Conservation (phyloP, 2,329 filamentous ascomycete species). For the Akanthomyces uredinophilus region DNA sequence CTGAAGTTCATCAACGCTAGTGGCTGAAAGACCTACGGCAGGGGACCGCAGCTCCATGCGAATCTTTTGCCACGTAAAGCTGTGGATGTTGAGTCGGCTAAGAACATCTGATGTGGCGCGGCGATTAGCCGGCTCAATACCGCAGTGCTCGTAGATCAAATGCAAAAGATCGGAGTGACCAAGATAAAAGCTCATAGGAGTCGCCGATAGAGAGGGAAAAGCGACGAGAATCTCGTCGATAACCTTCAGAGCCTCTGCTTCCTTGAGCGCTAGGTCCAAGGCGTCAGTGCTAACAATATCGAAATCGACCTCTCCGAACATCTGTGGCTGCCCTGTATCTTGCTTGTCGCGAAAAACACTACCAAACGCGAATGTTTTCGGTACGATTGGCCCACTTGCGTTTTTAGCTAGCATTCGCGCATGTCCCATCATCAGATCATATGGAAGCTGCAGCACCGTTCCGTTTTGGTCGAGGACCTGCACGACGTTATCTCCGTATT, state of each 20-base stretch:
- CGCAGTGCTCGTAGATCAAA: constrained; percentile 84
- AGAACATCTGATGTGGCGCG: constrained; percentile 74
- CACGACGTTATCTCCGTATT: constrained; percentile 70
- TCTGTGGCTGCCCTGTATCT: constrained; percentile 74
- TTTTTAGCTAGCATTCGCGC: constrained; percentile 77
- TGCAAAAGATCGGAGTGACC: constrained; percentile 85
- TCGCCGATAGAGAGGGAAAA: constrained; percentile 68
- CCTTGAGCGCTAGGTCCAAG: constrained; percentile 78
- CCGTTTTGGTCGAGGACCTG: constrained; percentile 78
- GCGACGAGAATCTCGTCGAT: constrained; percentile 82
- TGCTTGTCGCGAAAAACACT: constrained; percentile 77
- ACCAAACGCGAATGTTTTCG: constrained; percentile 82
- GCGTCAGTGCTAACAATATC: constrained; percentile 86
- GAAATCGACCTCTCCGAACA: constrained; percentile 88
- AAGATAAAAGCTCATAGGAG: constrained; percentile 80
- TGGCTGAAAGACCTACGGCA: constrained; percentile 75
- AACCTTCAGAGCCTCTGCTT: constrained; percentile 91
- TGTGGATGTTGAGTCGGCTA: constrained; percentile 79
- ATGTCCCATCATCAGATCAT: constrained; percentile 84
- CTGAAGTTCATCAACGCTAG: constrained; percentile 83
- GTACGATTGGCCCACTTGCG: constrained; percentile 52
- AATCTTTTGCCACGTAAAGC: constrained; percentile 78
- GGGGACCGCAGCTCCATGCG: constrained; percentile 76
- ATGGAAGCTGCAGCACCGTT: constrained; percentile 88
- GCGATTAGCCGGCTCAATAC: constrained; percentile 65